Base-by-base conservation (phyloP, 179 eudicot species). In the Spergularia azorica region DNA sequence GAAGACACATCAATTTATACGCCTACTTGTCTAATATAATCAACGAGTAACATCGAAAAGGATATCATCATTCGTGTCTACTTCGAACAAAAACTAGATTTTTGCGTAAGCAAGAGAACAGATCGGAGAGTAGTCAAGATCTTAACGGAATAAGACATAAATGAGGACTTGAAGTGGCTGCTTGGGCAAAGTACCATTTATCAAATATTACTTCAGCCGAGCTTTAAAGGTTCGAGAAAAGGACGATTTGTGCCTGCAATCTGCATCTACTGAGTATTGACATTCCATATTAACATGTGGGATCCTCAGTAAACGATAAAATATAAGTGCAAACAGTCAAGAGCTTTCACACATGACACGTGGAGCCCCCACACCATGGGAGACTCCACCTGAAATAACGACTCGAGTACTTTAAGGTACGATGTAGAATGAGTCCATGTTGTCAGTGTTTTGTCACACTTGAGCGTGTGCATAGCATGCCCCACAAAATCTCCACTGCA, bases 401-500 rank as follows among this genome's bases (percentile, higher is more conserved):
- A 46, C 36, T 17, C 8, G 16, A 2, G 20, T 13, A 10, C 38
- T 36, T 64, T 61, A 10, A 61, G 18, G 38, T 26, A 61, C 39
- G 63, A 11, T 4, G 32, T 6, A 0, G 18, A 2, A 1, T 9
- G 38, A 61, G 20, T 57, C 46, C 6, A 26, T 26, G 32, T 21
- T 69, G 60, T 69, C 72, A 69, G 59, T 43, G 56, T 43, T 17
- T 46, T 48, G 56, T 46, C 56, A 48, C 46, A 14, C 68, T 32
- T 38, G 9, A 36, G 16, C 39, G 50, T 63, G n/a, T 36, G 32
- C 32, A 26, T 26, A 26, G 32, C 32, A 26, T 26, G n/a, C 38
- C 72, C 72, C 72, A 69, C 72, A 51, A 69, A 69, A 69, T 69
- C 72, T 68, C 12, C 57, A 68, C 13, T 11, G 8, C 17, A 43